phyloP scores from a whole-genome alignment of 129 eudicot genomes.

The Arctium minus region DNA sequence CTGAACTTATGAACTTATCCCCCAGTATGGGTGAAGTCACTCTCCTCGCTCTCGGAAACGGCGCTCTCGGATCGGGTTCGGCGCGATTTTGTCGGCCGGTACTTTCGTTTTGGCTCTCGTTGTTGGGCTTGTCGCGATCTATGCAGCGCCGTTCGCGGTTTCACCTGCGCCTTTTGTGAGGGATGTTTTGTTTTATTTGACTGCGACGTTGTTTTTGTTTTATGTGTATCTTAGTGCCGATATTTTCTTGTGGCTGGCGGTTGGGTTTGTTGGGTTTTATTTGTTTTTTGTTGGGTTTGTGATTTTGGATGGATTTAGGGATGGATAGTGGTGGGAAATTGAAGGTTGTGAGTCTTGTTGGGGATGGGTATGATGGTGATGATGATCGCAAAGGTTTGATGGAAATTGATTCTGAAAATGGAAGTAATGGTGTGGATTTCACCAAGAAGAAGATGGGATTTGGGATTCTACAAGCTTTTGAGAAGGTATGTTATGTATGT shows the following conservation, averaged over 20 bases:
- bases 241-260: constrained; percentile 83
- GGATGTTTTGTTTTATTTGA: constrained; percentile 80
- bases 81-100: constrained; percentile 87
- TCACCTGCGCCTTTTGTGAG: constrained; percentile 66
- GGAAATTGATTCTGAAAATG: constrained; percentile 47
- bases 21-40: constrained; percentile 90
- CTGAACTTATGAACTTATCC: constrained; percentile 28
- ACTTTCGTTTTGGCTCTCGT: constrained; percentile 80
- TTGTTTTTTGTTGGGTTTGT: constrained; percentile 86
- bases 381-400: constrained; percentile 16
- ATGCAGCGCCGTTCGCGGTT: constrained; percentile 77
- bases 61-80: constrained; percentile 93
- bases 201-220: constrained; percentile 65
- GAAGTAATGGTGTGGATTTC: constrained; percentile 19
- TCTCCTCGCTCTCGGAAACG: constrained; percentile 79
- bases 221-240: constrained; percentile 84
- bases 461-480: constrained; percentile 27
- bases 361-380: constrained; percentile 17
- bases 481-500: constrained; percentile 42
- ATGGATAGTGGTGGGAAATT: constrained; percentile 29
- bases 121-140: constrained; percentile 84
- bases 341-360: constrained; percentile 25
- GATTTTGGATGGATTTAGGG: constrained; percentile 92
- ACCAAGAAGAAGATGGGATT: constrained; percentile 8
- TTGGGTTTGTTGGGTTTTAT: constrained; percentile 90